Base-by-base conservation (phyloP, 2,329 filamentous ascomycete genomes). In the Pleochaeta shiraiana region DNA sequence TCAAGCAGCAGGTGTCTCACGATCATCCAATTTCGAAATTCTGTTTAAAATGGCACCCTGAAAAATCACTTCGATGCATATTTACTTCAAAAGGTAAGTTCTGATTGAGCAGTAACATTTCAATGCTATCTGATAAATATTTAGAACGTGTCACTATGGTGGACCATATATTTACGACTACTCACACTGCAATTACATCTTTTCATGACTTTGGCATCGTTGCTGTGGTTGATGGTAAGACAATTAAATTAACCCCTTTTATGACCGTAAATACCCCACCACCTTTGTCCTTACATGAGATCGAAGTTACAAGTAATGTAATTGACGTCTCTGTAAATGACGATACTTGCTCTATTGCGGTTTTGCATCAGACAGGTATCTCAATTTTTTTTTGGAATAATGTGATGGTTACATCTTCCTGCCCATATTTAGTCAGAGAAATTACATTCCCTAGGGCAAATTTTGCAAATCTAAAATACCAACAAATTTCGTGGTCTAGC, bases 241-340 rank as follows among this genome's bases (percentile, higher is more conserved):
- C 72, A 2, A 75, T 97, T 65, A 95, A 95, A 72, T 74, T 97
- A 57, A 97, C 93, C 0, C 90, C 93, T 0, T 80, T 98, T 68
- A 81, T 88, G 67, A 80, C 85, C 62, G 87, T 90, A 14, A 95
- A 93, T 70, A 80, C 96, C 2, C 93, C 93, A 28, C 93, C 93
- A 31, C 93, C 93, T 0, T 96, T 97, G 90, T 84, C 90, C 19
- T 79, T 92, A 67, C 87, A 87, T 68, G 88, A 95, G 65, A 70
- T 96, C 21, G 70, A 76, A 14, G 74, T 87, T 31, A 77, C 81
- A 16, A 79, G 79, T 0, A 84, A 85, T 64, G 80, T 83, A 2
- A 76, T 88, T 21, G 90, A 96, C 74, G 83, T 93, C 63, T 83
- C 86, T 0, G 84, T 96, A 68, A 86, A 83, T 62, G 78, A 77